These are phyloP conservation scores for Syzygium malaccense DNA, from an alignment of 441 rosid species.

Conservation along the genomic window DNA sequence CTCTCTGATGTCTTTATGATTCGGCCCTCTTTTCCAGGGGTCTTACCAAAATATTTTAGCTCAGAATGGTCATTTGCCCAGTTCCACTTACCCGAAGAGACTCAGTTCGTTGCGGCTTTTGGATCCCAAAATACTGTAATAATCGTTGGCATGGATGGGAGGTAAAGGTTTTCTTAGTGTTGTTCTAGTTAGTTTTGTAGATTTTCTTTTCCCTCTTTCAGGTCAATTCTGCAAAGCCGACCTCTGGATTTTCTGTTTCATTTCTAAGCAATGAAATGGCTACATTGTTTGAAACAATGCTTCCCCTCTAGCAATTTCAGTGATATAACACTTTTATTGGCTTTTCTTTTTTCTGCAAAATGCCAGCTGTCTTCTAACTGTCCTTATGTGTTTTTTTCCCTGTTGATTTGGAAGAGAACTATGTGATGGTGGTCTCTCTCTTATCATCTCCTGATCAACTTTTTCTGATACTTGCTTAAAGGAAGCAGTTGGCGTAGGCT, in stretches of 20 bases:
- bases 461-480: not conserved
- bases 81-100: constrained; percentile 71
- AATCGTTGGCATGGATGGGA: constrained; percentile 79
- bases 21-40: constrained; percentile 38
- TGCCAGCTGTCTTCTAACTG: not conserved
- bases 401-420: not conserved
- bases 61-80: constrained; percentile 97
- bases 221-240: not conserved
- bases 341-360: not conserved
- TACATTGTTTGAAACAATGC: not conserved
- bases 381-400: not conserved
- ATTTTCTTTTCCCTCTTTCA: not conserved
- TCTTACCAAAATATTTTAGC: constrained; percentile 86
- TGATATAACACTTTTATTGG: not conserved
- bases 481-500: not conserved
- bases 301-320: not conserved
- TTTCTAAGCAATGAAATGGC: not conserved
- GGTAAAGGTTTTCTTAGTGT: constrained; percentile 30
- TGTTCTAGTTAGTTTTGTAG: not conserved
- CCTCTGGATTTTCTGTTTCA: not conserved
- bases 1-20: not conserved
- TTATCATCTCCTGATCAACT: not conserved
- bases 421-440: not conserved
- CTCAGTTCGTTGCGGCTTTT: constrained; percentile 77
- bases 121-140: constrained; percentile 66